Evolutionary conservation across 495 filamentous ascomycete species (phyloP).

Genomic region (Trichocladium uniseriatum): DNA sequence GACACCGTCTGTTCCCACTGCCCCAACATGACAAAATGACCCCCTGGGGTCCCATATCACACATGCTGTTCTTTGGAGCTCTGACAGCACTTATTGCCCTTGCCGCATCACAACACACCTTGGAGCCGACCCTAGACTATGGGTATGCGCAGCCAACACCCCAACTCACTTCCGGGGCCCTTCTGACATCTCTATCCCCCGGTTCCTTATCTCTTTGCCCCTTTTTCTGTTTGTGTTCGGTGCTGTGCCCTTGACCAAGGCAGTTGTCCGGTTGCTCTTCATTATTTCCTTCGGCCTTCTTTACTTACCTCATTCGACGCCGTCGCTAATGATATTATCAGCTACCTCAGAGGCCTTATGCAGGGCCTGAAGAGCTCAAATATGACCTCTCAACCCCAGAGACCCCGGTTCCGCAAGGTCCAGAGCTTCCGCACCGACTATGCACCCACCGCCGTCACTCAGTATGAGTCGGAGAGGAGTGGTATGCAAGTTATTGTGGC

Average conservation of each 20-base stretch:
- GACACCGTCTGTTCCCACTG: background rate
- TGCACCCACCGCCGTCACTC: conserved; percentile 71
- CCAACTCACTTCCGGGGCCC: no score
- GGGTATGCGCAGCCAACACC: background rate
- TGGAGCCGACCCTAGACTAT: background rate
- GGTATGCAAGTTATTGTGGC: conserved; percentile 91
- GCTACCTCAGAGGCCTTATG: conserved; percentile 15
- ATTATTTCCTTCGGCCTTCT: background rate
- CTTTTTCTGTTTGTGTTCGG: no score
- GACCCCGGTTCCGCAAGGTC: conserved; percentile 64
- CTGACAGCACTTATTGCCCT: conserved; percentile 16
- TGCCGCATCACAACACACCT: conserved; percentile 14
- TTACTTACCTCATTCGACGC: background rate
- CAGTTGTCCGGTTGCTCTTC: no score
- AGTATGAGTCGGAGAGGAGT: conserved; percentile 70
- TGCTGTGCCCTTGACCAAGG: no score
- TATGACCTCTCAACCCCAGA: conserved; percentile 29
- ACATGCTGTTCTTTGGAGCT: conserved; percentile 8
- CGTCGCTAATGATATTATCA: conserved; percentile 16
- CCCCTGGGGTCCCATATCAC: background rate
- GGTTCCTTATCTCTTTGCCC: no score
- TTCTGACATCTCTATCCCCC: no score
- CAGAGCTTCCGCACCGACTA: conserved; percentile 84
- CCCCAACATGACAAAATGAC: background rate
- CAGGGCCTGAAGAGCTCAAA: conserved; percentile 12